Conservation (phyloP, 2,329 filamentous ascomycete species). For the Aspergillus ochraceoroseus region DNA sequence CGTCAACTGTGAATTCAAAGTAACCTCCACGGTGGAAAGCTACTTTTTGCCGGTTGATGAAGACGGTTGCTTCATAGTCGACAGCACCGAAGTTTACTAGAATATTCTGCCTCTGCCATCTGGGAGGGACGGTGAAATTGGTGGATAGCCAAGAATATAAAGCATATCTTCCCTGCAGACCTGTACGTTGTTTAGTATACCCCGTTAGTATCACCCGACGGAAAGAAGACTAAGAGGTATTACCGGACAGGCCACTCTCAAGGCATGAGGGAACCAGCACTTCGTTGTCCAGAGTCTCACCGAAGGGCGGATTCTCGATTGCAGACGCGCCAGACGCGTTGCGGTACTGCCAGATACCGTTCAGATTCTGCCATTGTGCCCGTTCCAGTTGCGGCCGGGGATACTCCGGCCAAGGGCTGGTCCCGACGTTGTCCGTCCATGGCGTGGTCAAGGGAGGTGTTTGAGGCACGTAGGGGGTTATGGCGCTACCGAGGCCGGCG, state of each 20-base stretch:
- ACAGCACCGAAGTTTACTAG: slow-evolving; percentile 50
- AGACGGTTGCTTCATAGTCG: slow-evolving; percentile 52
- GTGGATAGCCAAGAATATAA: slow-evolving; percentile 49
- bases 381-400: slow-evolving; percentile 46
- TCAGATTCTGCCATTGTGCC: slow-evolving; percentile 48
- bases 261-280: slow-evolving; percentile 53
- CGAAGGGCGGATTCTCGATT: slow-evolving; percentile 44
- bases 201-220: too few species aligned
- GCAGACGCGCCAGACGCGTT: slow-evolving; percentile 39
- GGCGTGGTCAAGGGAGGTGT: slow-evolving; percentile 42
- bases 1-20: slow-evolving; percentile 57
- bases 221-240: neutral
- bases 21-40: slow-evolving; percentile 58
- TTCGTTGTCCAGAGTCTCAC: slow-evolving; percentile 40
- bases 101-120: slow-evolving; percentile 42
- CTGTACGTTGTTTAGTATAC: too few species aligned
- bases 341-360: slow-evolving; percentile 47
- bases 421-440: slow-evolving; percentile 48
- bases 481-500: slow-evolving; percentile 5
- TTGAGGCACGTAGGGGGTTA: slow-evolving; percentile 36
- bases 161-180: slow-evolving; percentile 31
- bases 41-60: slow-evolving; percentile 53
- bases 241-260: slow-evolving; percentile 51
- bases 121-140: slow-evolving; percentile 45
- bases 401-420: slow-evolving; percentile 49